Conservation (phyloP, 2,329 filamentous ascomycete species). For the Cladosporium phlei region DNA sequence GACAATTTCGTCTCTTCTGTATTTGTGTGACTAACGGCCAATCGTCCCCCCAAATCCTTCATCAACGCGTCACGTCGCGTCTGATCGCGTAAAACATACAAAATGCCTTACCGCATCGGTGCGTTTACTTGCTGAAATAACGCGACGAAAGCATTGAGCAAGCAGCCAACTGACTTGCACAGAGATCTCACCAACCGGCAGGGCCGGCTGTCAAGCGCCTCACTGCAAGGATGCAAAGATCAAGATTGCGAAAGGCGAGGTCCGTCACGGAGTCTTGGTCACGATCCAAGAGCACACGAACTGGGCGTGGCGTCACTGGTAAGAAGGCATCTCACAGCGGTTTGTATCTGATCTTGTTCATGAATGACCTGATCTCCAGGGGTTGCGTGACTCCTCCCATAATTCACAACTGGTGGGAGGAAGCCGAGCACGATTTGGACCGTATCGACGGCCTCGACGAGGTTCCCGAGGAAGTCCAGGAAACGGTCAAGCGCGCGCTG, state of each 20-base stretch:
- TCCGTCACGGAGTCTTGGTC: constrained; percentile 73
- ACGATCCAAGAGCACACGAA: constrained; percentile 55
- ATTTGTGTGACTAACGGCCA: no score
- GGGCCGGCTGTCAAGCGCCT: constrained; percentile 68
- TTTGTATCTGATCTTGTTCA: background rate
- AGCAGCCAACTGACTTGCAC: constrained; percentile 11
- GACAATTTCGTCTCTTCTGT: no score
- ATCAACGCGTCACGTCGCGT: constrained; percentile 6
- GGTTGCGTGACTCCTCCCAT: constrained; percentile 80
- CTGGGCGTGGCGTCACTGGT: constrained; percentile 88
- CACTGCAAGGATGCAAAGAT: constrained; percentile 62
- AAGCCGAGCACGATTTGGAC: constrained; percentile 56
- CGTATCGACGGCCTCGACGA: constrained; percentile 79
- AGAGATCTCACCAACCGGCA: constrained; percentile 68
- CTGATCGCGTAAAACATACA: background rate
- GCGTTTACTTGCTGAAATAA: no score
- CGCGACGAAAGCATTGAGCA: no score
- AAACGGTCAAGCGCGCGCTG: constrained; percentile 69
- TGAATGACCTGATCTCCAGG: constrained; percentile 48
- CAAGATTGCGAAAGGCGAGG: constrained; percentile 74
- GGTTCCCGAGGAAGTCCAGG: constrained; percentile 61
- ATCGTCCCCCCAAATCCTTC: no score
- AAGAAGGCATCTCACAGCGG: constrained; percentile 34
- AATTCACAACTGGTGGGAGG: constrained; percentile 60
- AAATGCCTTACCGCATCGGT: constrained; percentile 28